Evolutionary conservation across 441 rosid species (phyloP).

Genomic region (Pelargonium australe): DNA sequence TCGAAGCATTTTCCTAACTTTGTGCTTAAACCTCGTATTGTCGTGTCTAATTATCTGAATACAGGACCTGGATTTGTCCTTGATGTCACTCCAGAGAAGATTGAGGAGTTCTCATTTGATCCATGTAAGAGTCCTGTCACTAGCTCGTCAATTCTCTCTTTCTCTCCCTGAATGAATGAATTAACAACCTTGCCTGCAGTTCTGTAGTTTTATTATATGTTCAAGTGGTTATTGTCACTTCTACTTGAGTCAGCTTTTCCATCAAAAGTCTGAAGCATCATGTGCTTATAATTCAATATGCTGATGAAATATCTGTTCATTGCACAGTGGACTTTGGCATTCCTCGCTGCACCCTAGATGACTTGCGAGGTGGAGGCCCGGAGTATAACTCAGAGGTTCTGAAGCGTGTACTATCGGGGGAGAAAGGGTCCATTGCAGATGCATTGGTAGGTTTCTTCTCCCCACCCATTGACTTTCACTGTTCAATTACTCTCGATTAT

Average conservation of each 20-base stretch:
- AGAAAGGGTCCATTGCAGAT: slow-evolving; percentile 72
- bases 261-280: not conserved
- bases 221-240: not conserved
- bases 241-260: not conserved
- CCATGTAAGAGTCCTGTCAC: slow-evolving; percentile 49
- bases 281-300: not conserved
- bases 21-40: slow-evolving; percentile 12
- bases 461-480: not conserved
- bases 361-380: slow-evolving; percentile 75
- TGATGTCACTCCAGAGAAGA: slow-evolving; percentile 57
- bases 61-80: slow-evolving; percentile 67
- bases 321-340: slow-evolving; percentile 79
- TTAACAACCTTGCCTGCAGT: not conserved
- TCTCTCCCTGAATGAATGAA: not conserved
- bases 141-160: not conserved
- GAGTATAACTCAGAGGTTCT: slow-evolving; percentile 63
- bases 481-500: too few species aligned
- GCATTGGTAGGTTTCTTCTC: slow-evolving; percentile 50
- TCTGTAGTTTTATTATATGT: too few species aligned
- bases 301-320: slow-evolving; percentile 18
- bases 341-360: slow-evolving; percentile 73
- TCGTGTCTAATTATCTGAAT: slow-evolving; percentile 9
- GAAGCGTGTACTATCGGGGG: slow-evolving; percentile 65
- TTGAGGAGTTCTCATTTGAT: slow-evolving; percentile 75
- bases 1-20: not conserved